Evolutionary conservation across 2,329 filamentous ascomycete species (phyloP), one percentile per base, ranked within the genome.

Genomic region (Epichloe hybrida): DNA sequence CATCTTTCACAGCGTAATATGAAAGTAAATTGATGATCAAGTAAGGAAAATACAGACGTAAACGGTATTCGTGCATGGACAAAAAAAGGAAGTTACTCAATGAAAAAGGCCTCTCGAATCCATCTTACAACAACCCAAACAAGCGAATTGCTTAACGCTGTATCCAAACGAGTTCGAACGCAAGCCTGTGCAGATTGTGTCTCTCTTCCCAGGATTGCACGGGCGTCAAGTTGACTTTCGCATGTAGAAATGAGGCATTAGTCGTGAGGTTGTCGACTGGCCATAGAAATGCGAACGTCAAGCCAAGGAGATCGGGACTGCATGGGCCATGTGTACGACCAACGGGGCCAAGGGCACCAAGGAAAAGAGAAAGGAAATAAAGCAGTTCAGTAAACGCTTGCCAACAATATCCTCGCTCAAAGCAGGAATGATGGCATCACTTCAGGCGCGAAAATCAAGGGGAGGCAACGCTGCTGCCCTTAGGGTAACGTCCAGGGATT

Each of bases 401-500:
- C 21, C 23, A 15, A 43, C 9, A 34, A 23, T 31, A 8, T 31
- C 5, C 41, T 27, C 21, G 23, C 12, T n/a, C 23, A 35, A n/a
- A 21, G 11, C 3, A 21, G 15, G 31, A 36, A 46, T 3, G 31
- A 20, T 8, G 13, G 20, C 4, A 17, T 27, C 17, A 37, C 9
- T 35, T 20, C 5, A 13, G 20, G 35, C 20, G n/a, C 34, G 34
- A 20, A n/a, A 48, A 23, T 50, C 23, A 62, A 15, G 42, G 40
- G 43, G 49, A 62, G 60, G 76, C 52, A 71, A 81, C 58, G 54
- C 69, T 57, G 50, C 54, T 62, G 20, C 46, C 50, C 55, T 65
- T 72, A 8, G 81, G 81, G 61, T 75, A 88, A 57, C 83, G 74
- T 11, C 84, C 84, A 3, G 84, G 84, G 17, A 88, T 76, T 60